These are phyloP conservation scores for Suhomyces guaymorum DNA, from an alignment of 1,139 yeast species.

Conservation along the genomic window DNA sequence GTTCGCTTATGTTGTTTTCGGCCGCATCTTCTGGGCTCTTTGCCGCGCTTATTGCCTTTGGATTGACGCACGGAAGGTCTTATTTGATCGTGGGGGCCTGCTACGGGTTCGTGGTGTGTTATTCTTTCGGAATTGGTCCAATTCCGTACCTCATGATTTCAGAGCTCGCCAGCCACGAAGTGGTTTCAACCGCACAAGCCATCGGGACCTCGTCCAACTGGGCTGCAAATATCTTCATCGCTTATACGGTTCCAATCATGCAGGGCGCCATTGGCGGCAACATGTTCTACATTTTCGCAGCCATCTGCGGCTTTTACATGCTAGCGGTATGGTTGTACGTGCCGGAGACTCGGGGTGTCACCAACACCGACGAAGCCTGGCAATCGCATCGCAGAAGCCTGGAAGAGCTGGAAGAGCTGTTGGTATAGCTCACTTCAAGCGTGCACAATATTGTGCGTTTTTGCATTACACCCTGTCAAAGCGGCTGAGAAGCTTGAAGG, in stretches of 20 bases:
- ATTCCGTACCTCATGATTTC: constrained; percentile 33
- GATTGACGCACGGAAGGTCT: constrained; percentile 14
- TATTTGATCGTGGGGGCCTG: constrained; percentile 19
- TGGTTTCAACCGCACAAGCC: constrained; percentile 24
- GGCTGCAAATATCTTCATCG: constrained; percentile 23
- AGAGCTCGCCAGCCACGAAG: constrained; percentile 23
- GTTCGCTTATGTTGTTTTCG: constrained; percentile 21
- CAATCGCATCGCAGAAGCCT: constrained; percentile 2
- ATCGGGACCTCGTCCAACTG: constrained; percentile 25
- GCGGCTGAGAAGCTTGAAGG: too few relatives aligned
- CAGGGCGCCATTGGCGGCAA: constrained; percentile 29
- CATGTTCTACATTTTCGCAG: constrained; percentile 33
- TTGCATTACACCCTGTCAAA: too few relatives aligned
- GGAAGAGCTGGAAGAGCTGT: background rate
- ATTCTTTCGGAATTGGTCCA: constrained; percentile 24
- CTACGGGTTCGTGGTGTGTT: constrained; percentile 23
- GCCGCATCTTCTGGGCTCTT: constrained; percentile 17
- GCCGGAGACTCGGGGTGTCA: constrained; percentile 38
- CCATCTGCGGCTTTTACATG: constrained; percentile 24
- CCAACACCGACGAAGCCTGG: constrained; percentile 34
- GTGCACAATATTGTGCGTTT: too few relatives aligned
- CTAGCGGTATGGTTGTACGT: constrained; percentile 24
- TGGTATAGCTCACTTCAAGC: background rate
- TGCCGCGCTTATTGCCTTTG: constrained; percentile 18
- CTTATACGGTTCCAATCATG: constrained; percentile 30